Conservation (phyloP, 805 yeast species). For the Pichia rugopelliculosa region DNA sequence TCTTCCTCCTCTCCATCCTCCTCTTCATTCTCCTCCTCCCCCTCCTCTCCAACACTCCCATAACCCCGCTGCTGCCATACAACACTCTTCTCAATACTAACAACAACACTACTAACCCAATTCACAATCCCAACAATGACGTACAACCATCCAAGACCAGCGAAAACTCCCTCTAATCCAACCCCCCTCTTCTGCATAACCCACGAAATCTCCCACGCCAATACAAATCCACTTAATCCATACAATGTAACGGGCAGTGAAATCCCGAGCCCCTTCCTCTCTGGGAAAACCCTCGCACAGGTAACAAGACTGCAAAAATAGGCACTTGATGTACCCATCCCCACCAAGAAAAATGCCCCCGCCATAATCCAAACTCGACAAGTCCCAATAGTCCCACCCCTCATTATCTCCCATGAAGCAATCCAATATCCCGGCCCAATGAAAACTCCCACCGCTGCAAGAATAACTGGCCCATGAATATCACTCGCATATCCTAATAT, state of each 20-base stretch:
- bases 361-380: constrained; percentile 33
- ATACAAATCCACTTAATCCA: constrained; percentile 74
- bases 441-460: constrained; percentile 53
- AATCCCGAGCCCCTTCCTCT: constrained; percentile 69
- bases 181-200: constrained; percentile 31
- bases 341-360: constrained; percentile 49
- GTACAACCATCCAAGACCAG: constrained; percentile 45
- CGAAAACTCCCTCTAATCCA: constrained; percentile 46
- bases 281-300: constrained; percentile 81
- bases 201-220: constrained; percentile 52
- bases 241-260: constrained; percentile 84
- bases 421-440: constrained; percentile 64
- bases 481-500: constrained; percentile 76
- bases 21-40: constrained; percentile 16
- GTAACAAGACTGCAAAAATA: constrained; percentile 67
- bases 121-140: constrained; percentile 49
- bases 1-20: background rate
- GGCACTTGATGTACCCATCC: constrained; percentile 65
- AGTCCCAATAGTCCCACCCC: constrained; percentile 23
- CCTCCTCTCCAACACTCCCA: constrained; percentile 11
- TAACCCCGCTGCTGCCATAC: constrained; percentile 18
- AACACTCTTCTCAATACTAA: constrained; percentile 47
- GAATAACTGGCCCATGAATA: constrained; percentile 70
- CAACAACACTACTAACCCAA: constrained; percentile 59
- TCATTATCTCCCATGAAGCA: constrained; percentile 35